These are phyloP conservation scores for Tephrocybe sp. DNA, from an alignment of 768 basidiomycete species.

Conservation along the genomic window DNA sequence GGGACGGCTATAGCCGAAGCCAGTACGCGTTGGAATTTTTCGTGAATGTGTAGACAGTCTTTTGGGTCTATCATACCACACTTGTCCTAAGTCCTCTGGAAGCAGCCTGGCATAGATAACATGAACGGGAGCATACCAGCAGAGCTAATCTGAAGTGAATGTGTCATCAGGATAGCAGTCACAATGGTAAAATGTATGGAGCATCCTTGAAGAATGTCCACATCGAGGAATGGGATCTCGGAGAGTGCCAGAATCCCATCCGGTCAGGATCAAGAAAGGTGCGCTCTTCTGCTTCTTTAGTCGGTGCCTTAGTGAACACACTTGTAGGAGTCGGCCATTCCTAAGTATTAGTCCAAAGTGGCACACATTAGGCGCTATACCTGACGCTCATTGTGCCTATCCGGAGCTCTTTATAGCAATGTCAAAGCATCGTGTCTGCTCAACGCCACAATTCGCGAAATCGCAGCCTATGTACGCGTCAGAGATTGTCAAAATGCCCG, in stretches of 20 bases:
- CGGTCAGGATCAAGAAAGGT: conserved; percentile 11
- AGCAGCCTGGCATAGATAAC: not conserved
- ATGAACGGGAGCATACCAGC: conserved; percentile 6
- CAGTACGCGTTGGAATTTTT: too few relatives aligned
- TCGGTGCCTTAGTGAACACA: conserved; percentile 14
- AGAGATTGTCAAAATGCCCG: too few relatives aligned
- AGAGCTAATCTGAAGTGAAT: conserved; percentile 6
- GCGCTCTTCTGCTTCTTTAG: conserved; percentile 11
- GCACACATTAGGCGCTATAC: too few relatives aligned
- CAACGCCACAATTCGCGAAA: conserved; percentile 15
- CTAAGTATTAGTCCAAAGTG: too few relatives aligned
- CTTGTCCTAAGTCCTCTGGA: conserved; percentile 3
- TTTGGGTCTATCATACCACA: conserved; percentile 6
- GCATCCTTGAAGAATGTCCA: too few relatives aligned
- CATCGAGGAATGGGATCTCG: conserved; percentile 10
- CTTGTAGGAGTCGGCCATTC: too few relatives aligned
- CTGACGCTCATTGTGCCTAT: too few relatives aligned
- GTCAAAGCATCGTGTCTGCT: not conserved
- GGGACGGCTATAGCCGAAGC: not conserved
- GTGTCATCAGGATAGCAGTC: too few relatives aligned
- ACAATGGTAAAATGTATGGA: too few relatives aligned
- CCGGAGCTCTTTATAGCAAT: too few relatives aligned
- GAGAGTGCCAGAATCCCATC: conserved; percentile 9
- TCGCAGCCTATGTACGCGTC: not conserved
- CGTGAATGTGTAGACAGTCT: not conserved